Conservation (phyloP, 345 rosid species). For the Eucalyptus cloeziana region DNA sequence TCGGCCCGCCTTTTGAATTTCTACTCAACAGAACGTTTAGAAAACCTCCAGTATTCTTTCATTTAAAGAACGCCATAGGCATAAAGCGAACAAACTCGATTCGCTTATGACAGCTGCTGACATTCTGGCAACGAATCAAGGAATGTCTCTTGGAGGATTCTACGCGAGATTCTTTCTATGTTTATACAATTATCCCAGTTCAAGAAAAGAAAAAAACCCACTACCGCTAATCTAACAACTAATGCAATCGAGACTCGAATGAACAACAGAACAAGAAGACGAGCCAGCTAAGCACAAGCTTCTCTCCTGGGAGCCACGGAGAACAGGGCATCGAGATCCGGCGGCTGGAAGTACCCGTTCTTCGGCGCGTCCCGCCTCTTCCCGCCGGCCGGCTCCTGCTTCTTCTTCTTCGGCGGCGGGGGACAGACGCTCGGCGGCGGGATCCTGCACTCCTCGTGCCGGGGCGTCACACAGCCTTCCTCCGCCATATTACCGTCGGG, state of each 20-base stretch:
- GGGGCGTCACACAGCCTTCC: slow-evolving; percentile 59
- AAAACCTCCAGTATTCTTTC: background rate
- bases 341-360: slow-evolving; percentile 60
- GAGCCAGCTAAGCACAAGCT: slow-evolving; percentile 21
- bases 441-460: slow-evolving; percentile 25
- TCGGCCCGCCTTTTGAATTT: background rate
- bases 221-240: background rate
- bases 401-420: slow-evolving; percentile 61
- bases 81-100: background rate
- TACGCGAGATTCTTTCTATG: background rate
- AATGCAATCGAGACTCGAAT: background rate
- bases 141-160: background rate
- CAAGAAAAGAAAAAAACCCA: background rate
- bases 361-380: slow-evolving; percentile 39
- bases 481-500: slow-evolving; percentile 2
- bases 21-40: background rate
- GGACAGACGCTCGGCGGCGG: slow-evolving; percentile 38
- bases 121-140: background rate
- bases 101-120: background rate
- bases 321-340: slow-evolving; percentile 56
- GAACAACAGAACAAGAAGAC: background rate
- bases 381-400: background rate
- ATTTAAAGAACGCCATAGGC: background rate
- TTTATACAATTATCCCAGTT: background rate
- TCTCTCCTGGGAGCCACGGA: slow-evolving; percentile 13